A percentile compares a stretch with the other conserved stretches of the same genome.
These are phyloP conservation scores for Hanseniaspora mollemarum DNA, from an alignment of 805 yeast species.

Conservation along the genomic window DNA sequence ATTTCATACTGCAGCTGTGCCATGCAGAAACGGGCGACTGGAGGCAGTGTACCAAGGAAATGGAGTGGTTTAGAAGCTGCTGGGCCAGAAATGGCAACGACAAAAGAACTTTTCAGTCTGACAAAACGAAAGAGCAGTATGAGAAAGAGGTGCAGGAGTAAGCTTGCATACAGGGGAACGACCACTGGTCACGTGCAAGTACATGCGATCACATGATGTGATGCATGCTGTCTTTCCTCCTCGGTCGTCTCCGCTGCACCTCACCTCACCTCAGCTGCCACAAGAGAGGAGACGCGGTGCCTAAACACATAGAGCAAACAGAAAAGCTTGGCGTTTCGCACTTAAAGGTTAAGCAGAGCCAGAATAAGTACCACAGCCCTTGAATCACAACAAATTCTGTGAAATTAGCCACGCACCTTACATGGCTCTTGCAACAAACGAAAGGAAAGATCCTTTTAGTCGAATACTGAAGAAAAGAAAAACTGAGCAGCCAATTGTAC, in stretches of 20 bases:
- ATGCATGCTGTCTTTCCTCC: too few species aligned
- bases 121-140: conserved; percentile 17
- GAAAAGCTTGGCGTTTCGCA: too few species aligned
- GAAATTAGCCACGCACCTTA: too few species aligned
- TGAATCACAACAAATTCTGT: too few species aligned
- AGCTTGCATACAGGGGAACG: neutral
- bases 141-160: conserved; percentile 4
- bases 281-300: too few species aligned
- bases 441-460: conserved; percentile 2
- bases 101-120: conserved; percentile 30
- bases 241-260: too few species aligned
- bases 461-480: conserved; percentile 4
- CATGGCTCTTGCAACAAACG: neutral
- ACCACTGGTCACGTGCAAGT: too few species aligned
- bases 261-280: too few species aligned
- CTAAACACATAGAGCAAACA: too few species aligned
- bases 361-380: too few species aligned
- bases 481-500: neutral
- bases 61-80: conserved; percentile 51
- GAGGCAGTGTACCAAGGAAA: conserved; percentile 60
- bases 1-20: conserved; percentile 57
- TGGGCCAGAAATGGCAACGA: conserved; percentile 50
- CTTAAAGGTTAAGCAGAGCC: too few species aligned
- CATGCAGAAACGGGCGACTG: conserved; percentile 76
- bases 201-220: too few species aligned